These are phyloP conservation scores for Candolleomyces eurysporus DNA, from an alignment of 768 basidiomycete genomes.

Conservation along the genomic window DNA sequence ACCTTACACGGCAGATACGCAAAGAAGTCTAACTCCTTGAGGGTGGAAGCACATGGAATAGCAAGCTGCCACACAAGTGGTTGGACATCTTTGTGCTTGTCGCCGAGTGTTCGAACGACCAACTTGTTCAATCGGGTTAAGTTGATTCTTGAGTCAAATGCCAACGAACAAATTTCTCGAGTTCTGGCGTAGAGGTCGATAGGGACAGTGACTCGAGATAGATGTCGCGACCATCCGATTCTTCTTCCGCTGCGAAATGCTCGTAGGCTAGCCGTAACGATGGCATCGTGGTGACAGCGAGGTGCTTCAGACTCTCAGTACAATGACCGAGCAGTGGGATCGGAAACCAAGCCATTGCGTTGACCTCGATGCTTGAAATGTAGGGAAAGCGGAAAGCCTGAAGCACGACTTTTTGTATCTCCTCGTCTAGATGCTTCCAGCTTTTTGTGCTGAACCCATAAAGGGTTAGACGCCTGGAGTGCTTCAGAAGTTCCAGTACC, in stretches of 20 bases:
- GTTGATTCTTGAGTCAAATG: neutral
- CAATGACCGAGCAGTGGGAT: neutral
- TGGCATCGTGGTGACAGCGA: neutral
- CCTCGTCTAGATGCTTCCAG: neutral
- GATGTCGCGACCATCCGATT: neutral
- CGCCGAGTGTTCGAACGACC: neutral
- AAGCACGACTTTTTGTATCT: neutral
- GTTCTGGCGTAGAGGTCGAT: neutral
- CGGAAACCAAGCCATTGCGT: slow-evolving; percentile 2
- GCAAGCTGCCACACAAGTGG: neutral
- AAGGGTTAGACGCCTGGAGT: neutral
- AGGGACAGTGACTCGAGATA: neutral
- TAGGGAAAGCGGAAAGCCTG: neutral
- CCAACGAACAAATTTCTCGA: neutral
- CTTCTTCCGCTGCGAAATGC: too few species aligned
- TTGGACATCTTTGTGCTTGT: neutral
- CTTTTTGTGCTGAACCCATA: neutral
- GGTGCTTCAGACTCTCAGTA: neutral
- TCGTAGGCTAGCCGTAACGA: neutral
- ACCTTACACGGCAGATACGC: neutral
- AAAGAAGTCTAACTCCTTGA: slow-evolving; percentile 1
- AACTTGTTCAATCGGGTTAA: neutral
- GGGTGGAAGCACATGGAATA: neutral
- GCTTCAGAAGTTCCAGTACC: neutral
- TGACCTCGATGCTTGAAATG: neutral